Base-by-base conservation (phyloP, 371 early-diverging fungal genomes). In the Lichtheimia corymbifera region DNA sequence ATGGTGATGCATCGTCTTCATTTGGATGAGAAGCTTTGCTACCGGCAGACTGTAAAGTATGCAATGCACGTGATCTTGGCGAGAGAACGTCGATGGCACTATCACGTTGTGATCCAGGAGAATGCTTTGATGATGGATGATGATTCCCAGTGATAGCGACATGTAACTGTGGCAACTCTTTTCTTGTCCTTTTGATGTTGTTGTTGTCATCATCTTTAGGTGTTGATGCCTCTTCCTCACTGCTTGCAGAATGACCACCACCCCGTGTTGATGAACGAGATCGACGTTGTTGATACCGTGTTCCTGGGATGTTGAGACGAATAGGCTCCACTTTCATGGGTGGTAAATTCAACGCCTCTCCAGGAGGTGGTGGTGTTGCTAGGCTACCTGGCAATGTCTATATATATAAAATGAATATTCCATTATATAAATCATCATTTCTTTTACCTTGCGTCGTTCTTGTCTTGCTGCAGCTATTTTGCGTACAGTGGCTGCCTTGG, bases 321-420 rank as follows among this genome's bases (percentile, higher is more conserved):
- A 82, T 70, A 0, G 82, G 82, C 24, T 78, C 79, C 3, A 82
- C 49, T 30, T 78, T 82, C 79, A 82, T 82, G 2, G 82, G 82
- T 20, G 82, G 82, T 20, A 82, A 30, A 58, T 72, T 67, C 20
- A 76, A 35, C 0, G 76, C 59, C 43, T 75, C 71, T 45, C 78
- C 70, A 20, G 67, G 66, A 2, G 79, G 79, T 47, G 80, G 80
- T 11, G 79, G 79, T 22, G 71, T 72, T 2, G 77, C 82, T 14
- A 82, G 55, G 56, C 63, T 82, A 9, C 82, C 82, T 25, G 82
- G 82, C 35, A 82, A 62, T 2, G 82, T 79, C 79, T 80, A 66
- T 50, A 14, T 6, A 28, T 28, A 35, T 22, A 35, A 35, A 9
- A 35, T 35, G 11, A 35, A 11, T 9, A 35, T 11, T 0, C 35